Evolutionary conservation across 768 basidiomycete genomes (phyloP).

Genomic region (Symmetrospora coprosmae): DNA sequence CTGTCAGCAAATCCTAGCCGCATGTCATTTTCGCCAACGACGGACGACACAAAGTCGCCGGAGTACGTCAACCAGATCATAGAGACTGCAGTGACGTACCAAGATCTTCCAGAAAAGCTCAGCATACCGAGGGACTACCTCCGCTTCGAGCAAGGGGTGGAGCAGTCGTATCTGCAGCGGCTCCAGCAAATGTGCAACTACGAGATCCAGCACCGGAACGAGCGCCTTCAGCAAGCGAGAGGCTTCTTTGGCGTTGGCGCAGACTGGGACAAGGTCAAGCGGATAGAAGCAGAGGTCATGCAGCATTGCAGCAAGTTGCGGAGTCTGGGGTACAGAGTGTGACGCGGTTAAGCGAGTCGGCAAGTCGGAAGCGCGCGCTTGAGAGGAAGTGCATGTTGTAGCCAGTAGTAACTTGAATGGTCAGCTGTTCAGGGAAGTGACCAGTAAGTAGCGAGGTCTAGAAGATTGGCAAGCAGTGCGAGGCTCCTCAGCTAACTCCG

Average conservation of each 20-base stretch:
- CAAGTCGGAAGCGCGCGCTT: too few species aligned
- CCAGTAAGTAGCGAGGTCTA: too few species aligned
- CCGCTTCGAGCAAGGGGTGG: slow-evolving; percentile 60
- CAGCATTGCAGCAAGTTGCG: slow-evolving; percentile 65
- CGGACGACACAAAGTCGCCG: neutral
- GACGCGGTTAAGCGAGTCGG: too few species aligned
- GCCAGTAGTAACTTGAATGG: too few species aligned
- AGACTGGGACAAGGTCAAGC: slow-evolving; percentile 74
- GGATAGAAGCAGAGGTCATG: slow-evolving; percentile 56
- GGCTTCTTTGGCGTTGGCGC: slow-evolving; percentile 85
- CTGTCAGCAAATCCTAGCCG: neutral
- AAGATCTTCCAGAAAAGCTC: slow-evolving; percentile 34
- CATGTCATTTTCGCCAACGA: neutral
- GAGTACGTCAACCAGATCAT: neutral
- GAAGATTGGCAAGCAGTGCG: too few species aligned
- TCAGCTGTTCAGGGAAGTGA: too few species aligned
- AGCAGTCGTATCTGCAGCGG: slow-evolving; percentile 56
- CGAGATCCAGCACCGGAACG: slow-evolving; percentile 53
- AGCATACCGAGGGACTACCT: slow-evolving; percentile 35
- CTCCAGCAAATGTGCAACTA: slow-evolving; percentile 59
- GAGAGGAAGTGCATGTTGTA: too few species aligned
- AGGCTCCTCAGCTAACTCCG: too few species aligned
- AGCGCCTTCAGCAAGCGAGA: slow-evolving; percentile 57
- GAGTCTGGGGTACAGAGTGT: slow-evolving; percentile 31
- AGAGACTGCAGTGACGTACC: neutral